Percentiles rank a stretch among this genome's conserved stretches.
Conservation (phyloP, 2,329 filamentous ascomycete genomes). For the Emmonsiellopsis sp. region DNA sequence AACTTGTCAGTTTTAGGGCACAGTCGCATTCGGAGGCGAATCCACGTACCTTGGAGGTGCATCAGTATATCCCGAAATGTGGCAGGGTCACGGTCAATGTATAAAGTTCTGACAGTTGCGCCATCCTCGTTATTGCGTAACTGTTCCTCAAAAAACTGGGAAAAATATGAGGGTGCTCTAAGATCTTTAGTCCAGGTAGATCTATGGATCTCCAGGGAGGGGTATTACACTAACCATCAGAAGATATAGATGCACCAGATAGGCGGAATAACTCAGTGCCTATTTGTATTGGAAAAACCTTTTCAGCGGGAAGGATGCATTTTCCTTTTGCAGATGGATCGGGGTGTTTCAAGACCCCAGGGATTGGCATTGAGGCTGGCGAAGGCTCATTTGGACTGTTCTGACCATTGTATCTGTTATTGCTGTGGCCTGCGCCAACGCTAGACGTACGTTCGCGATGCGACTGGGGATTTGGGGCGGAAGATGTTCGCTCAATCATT, state of each 20-base stretch:
- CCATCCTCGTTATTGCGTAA: conserved; percentile 54
- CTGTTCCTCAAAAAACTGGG: conserved; percentile 83
- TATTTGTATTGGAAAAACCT: conserved; percentile 62
- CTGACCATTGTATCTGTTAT: not conserved
- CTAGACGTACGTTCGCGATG: not conserved
- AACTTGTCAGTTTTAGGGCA: not conserved
- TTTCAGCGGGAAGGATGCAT: conserved; percentile 41
- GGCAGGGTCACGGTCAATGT: conserved; percentile 85
- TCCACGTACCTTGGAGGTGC: conserved; percentile 61
- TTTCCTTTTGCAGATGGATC: not conserved
- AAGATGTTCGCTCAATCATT: not conserved
- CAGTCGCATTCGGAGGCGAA: not conserved
- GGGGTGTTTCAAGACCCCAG: not conserved
- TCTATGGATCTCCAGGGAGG: not conserved
- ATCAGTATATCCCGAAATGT: conserved; percentile 85
- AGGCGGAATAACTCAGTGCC: conserved; percentile 59
- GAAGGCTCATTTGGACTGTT: not conserved
- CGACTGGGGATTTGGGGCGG: not conserved
- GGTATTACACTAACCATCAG: conserved; percentile 50
- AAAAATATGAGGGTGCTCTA: conserved; percentile 91
- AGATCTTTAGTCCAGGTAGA: conserved; percentile 37
- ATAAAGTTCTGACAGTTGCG: conserved; percentile 63
- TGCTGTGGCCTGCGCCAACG: not conserved
- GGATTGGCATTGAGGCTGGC: not conserved
- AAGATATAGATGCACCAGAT: conserved; percentile 60